phyloP scores from a whole-genome alignment of 768 basidiomycete genomes.

The Coprinopsis sp. region DNA sequence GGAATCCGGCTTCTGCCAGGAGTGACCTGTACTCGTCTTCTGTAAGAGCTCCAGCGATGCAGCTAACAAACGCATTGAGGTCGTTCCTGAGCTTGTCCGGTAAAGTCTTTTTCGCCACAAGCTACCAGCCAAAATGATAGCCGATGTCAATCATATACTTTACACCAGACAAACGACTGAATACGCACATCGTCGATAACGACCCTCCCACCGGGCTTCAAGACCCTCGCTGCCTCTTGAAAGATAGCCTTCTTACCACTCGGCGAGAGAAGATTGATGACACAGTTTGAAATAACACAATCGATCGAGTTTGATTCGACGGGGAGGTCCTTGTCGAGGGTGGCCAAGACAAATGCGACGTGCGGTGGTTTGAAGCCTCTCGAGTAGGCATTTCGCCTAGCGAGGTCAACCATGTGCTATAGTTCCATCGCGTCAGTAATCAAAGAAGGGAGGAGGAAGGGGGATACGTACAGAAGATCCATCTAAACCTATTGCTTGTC shows the following conservation, averaged over 20 bases:
- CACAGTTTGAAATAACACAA: conserved; percentile 55
- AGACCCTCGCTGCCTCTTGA: conserved; percentile 43
- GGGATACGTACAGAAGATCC: conserved; percentile 37
- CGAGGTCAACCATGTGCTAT: conserved; percentile 39
- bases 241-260: conserved; percentile 37
- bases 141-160: background rate
- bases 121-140: conserved; percentile 25
- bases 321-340: conserved; percentile 41
- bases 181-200: conserved; percentile 44
- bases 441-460: background rate
- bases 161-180: background rate
- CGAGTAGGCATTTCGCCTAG: conserved; percentile 40
- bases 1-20: conserved; percentile 37
- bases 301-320: conserved; percentile 45
- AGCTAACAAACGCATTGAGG: conserved; percentile 37
- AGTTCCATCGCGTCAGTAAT: background rate
- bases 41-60: conserved; percentile 40
- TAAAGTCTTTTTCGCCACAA: conserved; percentile 39
- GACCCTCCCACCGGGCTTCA: conserved; percentile 55
- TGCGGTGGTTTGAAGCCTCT: conserved; percentile 41
- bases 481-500: conserved; percentile 51
- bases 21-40: conserved; percentile 35
- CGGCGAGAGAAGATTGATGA: conserved; percentile 44
- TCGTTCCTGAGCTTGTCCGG: conserved; percentile 41
- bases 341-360: conserved; percentile 43